Evolutionary conservation across 441 rosid species (phyloP), one percentile per base, ranked within the genome.

Genomic region (Daphne laureola): DNA sequence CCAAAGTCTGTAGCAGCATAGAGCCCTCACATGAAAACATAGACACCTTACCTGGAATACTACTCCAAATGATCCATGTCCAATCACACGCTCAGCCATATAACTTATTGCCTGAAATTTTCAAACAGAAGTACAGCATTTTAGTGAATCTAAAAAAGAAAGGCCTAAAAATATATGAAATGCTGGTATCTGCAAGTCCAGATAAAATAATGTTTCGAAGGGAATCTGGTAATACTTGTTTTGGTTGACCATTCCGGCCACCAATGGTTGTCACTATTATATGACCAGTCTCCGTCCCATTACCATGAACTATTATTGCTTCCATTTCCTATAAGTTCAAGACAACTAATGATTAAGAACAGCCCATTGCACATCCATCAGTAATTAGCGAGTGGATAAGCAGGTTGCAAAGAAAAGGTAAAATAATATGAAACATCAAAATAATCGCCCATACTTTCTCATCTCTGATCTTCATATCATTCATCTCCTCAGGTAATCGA

Each of bases 51-150:
- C 98, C 87, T 92, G 97, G 57, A 89, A 92, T 36, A 89, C 98
- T 70, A 92, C 96, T 12, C 98, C 98, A 56, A 92, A 92, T 51
- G 98, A 89, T 56, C 98, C 98, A 1, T 89, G 90, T 35, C 98
- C 98, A 59, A 92, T 97, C 54, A 81, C 90, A 42, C 92, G 97
- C 63, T 92, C 98, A 12, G 98, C 98, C 97, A 92, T 92, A 74
- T 89, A 92, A 76, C 97, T 92, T 53, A 92, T 92, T 3, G 97
- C 86, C 98, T 92, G 73, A 14, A 69, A 63, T 65, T 35, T 49
- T 23, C 41, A 4, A 16, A 53, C 23, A 48, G n/a, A 48, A 40
- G 16, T 17, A 15, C 40, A 27, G 5, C 35, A 17, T 62, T 21
- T 45, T 41, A 47, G 42, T 16, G 26, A 49, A 15, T 14, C 38